phyloP scores from a whole-genome alignment of 1,284 basidiomycete genomes.

The Chiua sp. region DNA sequence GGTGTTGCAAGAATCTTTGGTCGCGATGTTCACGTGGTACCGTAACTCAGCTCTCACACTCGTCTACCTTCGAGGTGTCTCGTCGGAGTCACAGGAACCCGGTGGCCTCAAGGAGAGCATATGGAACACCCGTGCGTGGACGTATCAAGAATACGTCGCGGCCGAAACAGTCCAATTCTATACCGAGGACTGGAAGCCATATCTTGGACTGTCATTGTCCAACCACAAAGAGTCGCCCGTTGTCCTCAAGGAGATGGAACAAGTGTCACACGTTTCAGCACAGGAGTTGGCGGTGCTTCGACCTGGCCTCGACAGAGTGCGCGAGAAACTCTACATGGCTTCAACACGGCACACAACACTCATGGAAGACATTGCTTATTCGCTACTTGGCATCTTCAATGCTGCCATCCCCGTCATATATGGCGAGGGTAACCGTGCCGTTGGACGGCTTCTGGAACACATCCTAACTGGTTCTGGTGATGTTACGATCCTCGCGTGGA shows the following conservation, averaged over 20 bases:
- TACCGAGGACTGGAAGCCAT: slow-evolving; percentile 6
- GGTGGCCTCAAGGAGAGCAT: slow-evolving; percentile 6
- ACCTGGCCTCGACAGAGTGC: slow-evolving; percentile 8
- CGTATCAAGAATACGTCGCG: slow-evolving; percentile 15
- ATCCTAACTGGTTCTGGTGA: slow-evolving; percentile 11
- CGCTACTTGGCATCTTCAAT: neutral
- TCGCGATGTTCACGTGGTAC: neutral
- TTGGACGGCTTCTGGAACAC: slow-evolving; percentile 16
- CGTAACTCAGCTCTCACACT: slow-evolving; percentile 1
- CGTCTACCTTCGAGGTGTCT: slow-evolving; percentile 10
- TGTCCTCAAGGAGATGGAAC: slow-evolving; percentile 6
- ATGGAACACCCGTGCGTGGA: slow-evolving; percentile 20
- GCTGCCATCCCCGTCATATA: neutral
- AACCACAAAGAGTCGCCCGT: slow-evolving; percentile 6
- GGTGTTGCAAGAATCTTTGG: neutral
- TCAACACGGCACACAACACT: slow-evolving; percentile 1
- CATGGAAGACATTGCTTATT: slow-evolving; percentile 2
- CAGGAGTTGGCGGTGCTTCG: neutral
- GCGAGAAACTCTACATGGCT: slow-evolving; percentile 12
- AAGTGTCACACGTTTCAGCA: neutral
- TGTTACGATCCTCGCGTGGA: slow-evolving; percentile 15
- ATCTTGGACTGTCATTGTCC: neutral
- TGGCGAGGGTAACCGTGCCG: slow-evolving; percentile 8
- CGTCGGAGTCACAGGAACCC: neutral
- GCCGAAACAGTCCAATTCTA: neutral